Conservation (phyloP, 2,329 filamentous ascomycete species). For the Biscogniauxia mediterranea region DNA sequence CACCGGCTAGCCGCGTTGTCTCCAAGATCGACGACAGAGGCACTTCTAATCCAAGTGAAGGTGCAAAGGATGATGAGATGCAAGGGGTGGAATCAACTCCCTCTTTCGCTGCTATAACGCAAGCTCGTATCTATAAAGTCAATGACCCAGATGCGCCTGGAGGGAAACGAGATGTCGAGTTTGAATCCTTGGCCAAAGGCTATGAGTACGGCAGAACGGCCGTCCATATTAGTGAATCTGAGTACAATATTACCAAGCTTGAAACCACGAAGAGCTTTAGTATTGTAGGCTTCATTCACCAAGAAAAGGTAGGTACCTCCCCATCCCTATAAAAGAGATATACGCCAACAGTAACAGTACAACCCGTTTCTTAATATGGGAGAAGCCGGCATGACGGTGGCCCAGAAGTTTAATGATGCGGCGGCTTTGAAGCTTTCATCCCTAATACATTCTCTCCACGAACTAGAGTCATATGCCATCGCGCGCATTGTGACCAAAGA, state of each 20-base stretch:
- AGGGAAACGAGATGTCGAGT: constrained; percentile 77
- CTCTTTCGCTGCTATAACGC: constrained; percentile 68
- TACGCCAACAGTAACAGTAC: constrained; percentile 51
- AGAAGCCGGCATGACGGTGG: constrained; percentile 73
- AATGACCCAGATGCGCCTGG: constrained; percentile 71
- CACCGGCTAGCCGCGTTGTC: constrained; percentile 76
- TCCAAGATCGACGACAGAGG: constrained; percentile 42
- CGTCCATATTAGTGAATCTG: constrained; percentile 82
- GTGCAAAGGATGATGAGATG: constrained; percentile 46
- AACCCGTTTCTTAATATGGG: constrained; percentile 85
- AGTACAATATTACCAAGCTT: constrained; percentile 84
- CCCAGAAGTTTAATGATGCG: constrained; percentile 75
- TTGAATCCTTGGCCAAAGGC: constrained; percentile 84
- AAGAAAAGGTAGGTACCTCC: constrained; percentile 55
- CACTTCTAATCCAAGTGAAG: constrained; percentile 50
- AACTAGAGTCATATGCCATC: constrained; percentile 81
- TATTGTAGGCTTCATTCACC: constrained; percentile 82
- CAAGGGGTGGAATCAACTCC: constrained; percentile 46
- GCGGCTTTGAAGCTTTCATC: constrained; percentile 84
- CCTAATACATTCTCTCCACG: constrained; percentile 81
- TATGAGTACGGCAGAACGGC: constrained; percentile 92
- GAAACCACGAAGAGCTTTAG: constrained; percentile 74
- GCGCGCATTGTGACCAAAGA: constrained; percentile 85
- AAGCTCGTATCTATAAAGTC: constrained; percentile 76
- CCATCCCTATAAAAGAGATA: not conserved